Evolutionary conservation across 768 basidiomycete genomes (phyloP).

Genomic region (Cystobasidium tubakii): DNA sequence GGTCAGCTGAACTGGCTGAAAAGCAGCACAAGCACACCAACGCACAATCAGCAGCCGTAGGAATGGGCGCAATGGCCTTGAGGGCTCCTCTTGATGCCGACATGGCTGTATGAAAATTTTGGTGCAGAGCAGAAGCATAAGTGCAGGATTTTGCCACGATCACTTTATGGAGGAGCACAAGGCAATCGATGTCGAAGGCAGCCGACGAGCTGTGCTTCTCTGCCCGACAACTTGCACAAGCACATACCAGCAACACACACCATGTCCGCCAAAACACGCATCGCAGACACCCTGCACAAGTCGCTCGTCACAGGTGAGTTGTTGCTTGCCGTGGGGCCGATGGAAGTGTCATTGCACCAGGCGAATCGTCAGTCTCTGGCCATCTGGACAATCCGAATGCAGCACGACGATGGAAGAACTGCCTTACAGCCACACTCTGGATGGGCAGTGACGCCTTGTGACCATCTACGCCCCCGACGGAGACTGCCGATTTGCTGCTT

Average conservation of each 20-base stretch:
- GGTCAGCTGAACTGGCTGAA: constrained; percentile 24
- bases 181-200: not conserved
- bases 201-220: not conserved
- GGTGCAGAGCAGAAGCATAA: not conserved
- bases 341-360: not conserved
- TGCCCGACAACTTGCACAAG: not conserved
- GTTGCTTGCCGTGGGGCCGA: not conserved
- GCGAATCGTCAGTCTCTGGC: not conserved
- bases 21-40: not conserved
- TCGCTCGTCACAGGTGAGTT: constrained; percentile 21
- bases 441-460: too few relatives aligned
- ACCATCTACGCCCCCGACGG: too few relatives aligned
- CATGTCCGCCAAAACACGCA: constrained; percentile 22
- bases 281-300: constrained; percentile 31
- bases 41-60: constrained; percentile 74
- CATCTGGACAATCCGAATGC: not conserved
- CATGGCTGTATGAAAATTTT: constrained; percentile 11
- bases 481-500: not conserved
- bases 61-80: constrained; percentile 97
- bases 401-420: too few relatives aligned
- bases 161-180: not conserved
- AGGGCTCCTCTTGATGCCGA: constrained; percentile 49
- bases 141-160: not conserved
- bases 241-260: constrained; percentile 6
- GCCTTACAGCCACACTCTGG: too few relatives aligned